Evolutionary conservation across 2,329 filamentous ascomycete genomes (phyloP).

Genomic region (Aspergillus brunneoviolaceus): DNA sequence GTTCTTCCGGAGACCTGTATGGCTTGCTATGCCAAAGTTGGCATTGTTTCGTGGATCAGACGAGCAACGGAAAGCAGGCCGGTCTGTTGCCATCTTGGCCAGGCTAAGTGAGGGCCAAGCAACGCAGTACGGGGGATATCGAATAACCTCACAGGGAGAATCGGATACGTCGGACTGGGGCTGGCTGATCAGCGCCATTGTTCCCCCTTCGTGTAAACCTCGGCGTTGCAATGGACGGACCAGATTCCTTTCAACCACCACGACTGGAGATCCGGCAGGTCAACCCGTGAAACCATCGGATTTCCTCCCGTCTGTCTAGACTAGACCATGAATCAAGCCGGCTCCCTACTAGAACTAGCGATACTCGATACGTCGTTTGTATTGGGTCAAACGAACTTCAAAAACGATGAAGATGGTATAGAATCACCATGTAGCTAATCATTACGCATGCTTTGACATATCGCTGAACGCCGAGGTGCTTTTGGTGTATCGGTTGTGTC

Average conservation of each 20-base stretch:
- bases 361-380: not conserved
- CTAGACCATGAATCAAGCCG: not conserved
- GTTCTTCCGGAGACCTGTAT: not conserved
- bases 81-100: not conserved
- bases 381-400: too few relatives aligned
- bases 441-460: not conserved
- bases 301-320: not conserved
- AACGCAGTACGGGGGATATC: not conserved
- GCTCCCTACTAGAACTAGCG: not conserved
- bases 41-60: not conserved
- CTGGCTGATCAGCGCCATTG: not conserved
- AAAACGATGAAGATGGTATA: not conserved
- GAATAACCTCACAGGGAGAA: not conserved
- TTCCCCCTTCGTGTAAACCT: conserved; percentile 1
- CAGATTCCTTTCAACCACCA: not conserved
- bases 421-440: not conserved
- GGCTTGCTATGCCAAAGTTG: not conserved
- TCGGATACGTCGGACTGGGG: conserved; percentile 5
- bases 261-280: not conserved
- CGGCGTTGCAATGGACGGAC: not conserved
- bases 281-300: not conserved
- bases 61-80: not conserved
- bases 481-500: too few relatives aligned
- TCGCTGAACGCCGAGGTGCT: not conserved
- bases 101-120: not conserved